Evolutionary conservation across 371 early-diverging fungal genomes (phyloP).

Genomic region (Cokeromyces recurvatus): DNA sequence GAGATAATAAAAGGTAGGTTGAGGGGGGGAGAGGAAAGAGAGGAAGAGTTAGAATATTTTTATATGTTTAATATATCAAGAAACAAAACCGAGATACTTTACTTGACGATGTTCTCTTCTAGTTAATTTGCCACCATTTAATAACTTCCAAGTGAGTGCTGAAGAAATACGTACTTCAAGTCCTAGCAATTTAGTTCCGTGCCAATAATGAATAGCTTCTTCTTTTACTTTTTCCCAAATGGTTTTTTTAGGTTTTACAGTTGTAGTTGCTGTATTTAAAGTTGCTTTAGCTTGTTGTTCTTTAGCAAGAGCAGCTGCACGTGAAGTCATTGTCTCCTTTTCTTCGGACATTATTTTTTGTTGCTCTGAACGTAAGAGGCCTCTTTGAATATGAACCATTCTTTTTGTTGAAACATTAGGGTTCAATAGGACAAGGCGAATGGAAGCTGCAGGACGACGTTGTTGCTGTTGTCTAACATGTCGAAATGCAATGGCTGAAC

Average conservation of each 20-base stretch:
- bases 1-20: not conserved
- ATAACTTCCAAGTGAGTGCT: conserved; percentile 70
- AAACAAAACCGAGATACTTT: no score
- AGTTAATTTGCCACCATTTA: conserved; percentile 75
- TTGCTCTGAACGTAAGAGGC: conserved; percentile 22
- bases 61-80: no score
- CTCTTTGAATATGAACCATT: conserved; percentile 16
- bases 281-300: conserved; percentile 25
- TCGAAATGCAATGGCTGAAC: conserved; percentile 3
- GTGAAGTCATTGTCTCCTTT: conserved; percentile 39
- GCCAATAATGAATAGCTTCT: conserved; percentile 92
- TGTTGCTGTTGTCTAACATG: conserved; percentile 4
- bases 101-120: conserved; percentile 90
- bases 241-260: conserved; percentile 60
- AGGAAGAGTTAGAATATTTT: no score
- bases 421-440: conserved; percentile 11
- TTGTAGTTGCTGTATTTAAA: conserved; percentile 1
- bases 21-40: no score
- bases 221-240: conserved; percentile 80
- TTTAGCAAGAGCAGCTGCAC: conserved; percentile 38
- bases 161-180: conserved; percentile 86
- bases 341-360: conserved; percentile 15
- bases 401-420: conserved; percentile 13
- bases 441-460: conserved; percentile 1
- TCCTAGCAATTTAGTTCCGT: conserved; percentile 90